Evolutionary conservation across 2,329 filamentous ascomycete species (phyloP), one percentile per base, ranked within the genome.

Genomic region (Ceratocystis cubensis): DNA sequence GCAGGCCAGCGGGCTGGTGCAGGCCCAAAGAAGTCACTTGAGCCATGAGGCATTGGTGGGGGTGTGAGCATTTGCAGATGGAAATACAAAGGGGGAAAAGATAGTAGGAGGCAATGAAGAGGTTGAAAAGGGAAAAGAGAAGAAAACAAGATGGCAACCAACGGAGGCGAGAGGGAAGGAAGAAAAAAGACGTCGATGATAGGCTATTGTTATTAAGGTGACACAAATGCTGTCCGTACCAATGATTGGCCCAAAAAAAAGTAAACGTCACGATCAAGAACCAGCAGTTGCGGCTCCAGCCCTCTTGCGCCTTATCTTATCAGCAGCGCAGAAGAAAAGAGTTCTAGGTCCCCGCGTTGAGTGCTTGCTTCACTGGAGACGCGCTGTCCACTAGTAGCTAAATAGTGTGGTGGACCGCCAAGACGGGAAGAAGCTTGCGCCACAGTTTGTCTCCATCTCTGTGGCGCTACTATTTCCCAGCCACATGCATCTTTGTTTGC

Each of bases 11-110:
- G 69, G 95, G 92, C 78, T 88, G 86, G 79, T 97, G 93, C 73
- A 96, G 81, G 75, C 94, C 94, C 73, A 96, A 83, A 70, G 93
- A 96, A 76, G 85, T 89, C 77, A 96, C 85, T 74, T 88, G 86
- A 71, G 93, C 93, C 95, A 99, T 99, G 64, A 17, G 28, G n/a
- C 33, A 45, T 65, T 45, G 30, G 41, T 25, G 53, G n/a, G 45
- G 25, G n/a, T 25, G 41, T 53, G 33, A 17, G 53, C 46, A 5
- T 41, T 41, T 41, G 37, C 37, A 41, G 37, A 15, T 41, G 37
- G 13, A 41, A 41, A 41, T 41, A 37, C 33, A 13, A 37, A 37
- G 33, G 33, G 10, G 10, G 33, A 37, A 13, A 37, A 37, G 33
- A 37, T 13, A 3, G 33, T 22, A 53, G 22, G 22, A 25, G 8